Percentiles rank a stretch among this genome's conserved stretches.
Evolutionary conservation across 1,284 basidiomycete species (phyloP).

Genomic region (Waitea zeae): DNA sequence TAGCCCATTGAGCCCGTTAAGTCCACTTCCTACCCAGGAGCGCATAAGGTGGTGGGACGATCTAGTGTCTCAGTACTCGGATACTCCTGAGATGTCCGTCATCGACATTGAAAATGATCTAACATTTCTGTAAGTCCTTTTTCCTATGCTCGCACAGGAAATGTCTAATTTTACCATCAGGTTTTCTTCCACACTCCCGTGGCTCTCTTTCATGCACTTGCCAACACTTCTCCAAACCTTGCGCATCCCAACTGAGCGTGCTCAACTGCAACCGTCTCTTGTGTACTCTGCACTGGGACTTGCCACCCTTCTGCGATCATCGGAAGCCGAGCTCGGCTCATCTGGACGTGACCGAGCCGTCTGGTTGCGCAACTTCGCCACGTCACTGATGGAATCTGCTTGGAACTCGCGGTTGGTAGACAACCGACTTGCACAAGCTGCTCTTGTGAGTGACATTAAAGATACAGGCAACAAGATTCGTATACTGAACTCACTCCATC

Average conservation of each 20-base stretch:
- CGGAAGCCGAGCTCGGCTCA: constrained; percentile 36
- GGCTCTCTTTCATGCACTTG: constrained; percentile 49
- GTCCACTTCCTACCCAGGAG: too few species aligned
- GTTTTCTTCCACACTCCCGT: constrained; percentile 31
- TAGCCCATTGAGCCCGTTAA: too few species aligned
- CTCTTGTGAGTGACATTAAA: constrained; percentile 29
- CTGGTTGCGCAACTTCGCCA: constrained; percentile 34
- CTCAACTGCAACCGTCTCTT: constrained; percentile 48
- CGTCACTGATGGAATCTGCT: constrained; percentile 31
- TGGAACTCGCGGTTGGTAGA: constrained; percentile 36
- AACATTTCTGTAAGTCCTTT: background rate
- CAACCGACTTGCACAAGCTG: constrained; percentile 48
- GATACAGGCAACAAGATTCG: too few species aligned
- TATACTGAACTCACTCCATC: constrained; percentile 5
- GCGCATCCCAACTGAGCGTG: constrained; percentile 26
- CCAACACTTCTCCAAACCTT: constrained; percentile 34
- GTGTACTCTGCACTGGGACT: constrained; percentile 51
- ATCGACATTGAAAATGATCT: too few species aligned
- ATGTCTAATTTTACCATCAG: constrained; percentile 33
- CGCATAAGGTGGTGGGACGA: constrained; percentile 65
- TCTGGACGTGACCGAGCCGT: constrained; percentile 33
- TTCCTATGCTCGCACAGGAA: constrained; percentile 21
- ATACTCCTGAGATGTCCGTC: constrained; percentile 24
- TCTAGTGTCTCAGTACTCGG: constrained; percentile 31
- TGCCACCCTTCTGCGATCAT: constrained; percentile 57